Base-by-base conservation (phyloP, 345 rosid genomes). In the Populus davidiana region DNA sequence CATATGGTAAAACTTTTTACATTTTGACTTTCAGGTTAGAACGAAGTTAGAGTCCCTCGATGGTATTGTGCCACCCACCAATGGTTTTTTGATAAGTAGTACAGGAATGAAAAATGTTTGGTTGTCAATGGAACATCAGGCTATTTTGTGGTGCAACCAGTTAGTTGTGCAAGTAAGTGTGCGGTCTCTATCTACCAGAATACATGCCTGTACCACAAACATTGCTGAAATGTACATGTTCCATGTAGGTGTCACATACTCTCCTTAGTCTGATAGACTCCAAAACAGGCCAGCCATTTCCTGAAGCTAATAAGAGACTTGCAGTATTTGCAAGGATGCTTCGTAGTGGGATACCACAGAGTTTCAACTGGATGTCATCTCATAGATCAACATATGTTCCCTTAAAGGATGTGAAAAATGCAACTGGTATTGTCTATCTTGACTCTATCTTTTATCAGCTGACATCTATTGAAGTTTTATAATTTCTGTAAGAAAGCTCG, bases 71-170 rank as follows among this genome's bases (percentile, higher is more conserved):
- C 98, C 98, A 85, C 83, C 93, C 11, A 85, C 88, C 79, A 93
- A 93, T 71, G 99, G 99, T 74, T 92, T 96, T 86, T 88, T 88
- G 90, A 86, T 96, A 76, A 90, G 94, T 79, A 93, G 97, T 86
- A 90, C 96, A 33, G 89, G 94, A 79, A 87, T 91, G 94, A 93
- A 87, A 87, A 96, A 93, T 82, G 99, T 93, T 50, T 96, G 98
- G 98, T 79, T 96, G 72, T 96, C 99, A 29, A 92, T 96, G 99
- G 99, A 96, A 84, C 99, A 96, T 85, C 99, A 93, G 81, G 94
- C 96, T 81, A 96, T 96, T 73, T 75, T 96, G 75, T 96, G 99
- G 99, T 96, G 99, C 83, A 93, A 96, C 85, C 98, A 96, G 85
- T 76, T 96, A 69, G 99, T 92, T 87, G 92, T 93, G 77, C 99